These are phyloP conservation scores for Solanum aculeatissimum DNA, from an alignment of 305 asterid genomes.

Conservation along the genomic window DNA sequence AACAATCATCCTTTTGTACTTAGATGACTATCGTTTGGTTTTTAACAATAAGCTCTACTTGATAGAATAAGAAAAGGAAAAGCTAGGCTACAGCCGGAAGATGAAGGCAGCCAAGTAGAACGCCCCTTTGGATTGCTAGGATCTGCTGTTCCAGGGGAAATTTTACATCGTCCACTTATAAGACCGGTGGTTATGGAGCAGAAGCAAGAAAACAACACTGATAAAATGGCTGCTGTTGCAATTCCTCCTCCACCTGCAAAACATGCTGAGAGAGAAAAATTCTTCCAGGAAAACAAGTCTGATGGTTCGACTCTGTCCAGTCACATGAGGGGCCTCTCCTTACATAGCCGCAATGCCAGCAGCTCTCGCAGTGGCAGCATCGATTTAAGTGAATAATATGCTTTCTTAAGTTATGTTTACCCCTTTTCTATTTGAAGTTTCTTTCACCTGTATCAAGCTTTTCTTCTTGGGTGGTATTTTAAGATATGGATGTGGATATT, in stretches of 20 bases:
- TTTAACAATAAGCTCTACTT: background rate
- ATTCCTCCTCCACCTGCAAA: conserved; percentile 97
- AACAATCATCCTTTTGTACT: background rate
- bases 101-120: conserved; percentile 37
- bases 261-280: conserved; percentile 75
- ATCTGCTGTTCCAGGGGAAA: conserved; percentile 46
- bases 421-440: background rate
- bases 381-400: conserved; percentile 54
- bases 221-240: conserved; percentile 28
- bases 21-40: background rate
- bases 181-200: conserved; percentile 48
- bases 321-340: conserved; percentile 56
- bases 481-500: background rate
- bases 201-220: conserved; percentile 27
- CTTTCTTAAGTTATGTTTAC: background rate
- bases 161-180: conserved; percentile 68
- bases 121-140: conserved; percentile 48
- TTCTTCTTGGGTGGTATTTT: background rate
- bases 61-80: conserved; percentile 67
- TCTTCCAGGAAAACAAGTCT: conserved; percentile 64
- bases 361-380: conserved; percentile 72
- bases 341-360: conserved; percentile 65
- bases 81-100: conserved; percentile 69
- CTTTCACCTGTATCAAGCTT: background rate
- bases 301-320: conserved; percentile 45